Conservation (phyloP, 192 early-diverging fungal species). For the Coemansia sp. region DNA sequence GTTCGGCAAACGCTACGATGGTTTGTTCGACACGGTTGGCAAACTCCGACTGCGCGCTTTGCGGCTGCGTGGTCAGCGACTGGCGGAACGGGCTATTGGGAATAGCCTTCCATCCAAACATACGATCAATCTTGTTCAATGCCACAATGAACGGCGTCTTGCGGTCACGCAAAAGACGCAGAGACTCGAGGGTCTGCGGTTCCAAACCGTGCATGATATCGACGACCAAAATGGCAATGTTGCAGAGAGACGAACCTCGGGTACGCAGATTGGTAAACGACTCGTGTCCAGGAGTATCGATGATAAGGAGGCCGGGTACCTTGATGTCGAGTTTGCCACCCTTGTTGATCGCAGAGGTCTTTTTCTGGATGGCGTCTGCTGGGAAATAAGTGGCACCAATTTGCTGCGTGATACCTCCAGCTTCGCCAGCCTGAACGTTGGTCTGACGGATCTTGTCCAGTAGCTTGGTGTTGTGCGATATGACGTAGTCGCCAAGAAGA, state of each 20-base stretch:
- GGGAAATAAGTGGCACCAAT: constrained; percentile 99
- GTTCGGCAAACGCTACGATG: constrained; percentile 90
- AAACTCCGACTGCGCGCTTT: constrained; percentile 81
- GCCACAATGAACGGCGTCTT: constrained; percentile 99
- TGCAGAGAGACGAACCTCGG: constrained; percentile 95
- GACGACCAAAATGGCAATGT: constrained; percentile 98
- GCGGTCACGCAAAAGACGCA: constrained; percentile 84
- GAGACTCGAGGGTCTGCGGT: constrained; percentile 96
- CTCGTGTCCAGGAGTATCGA: constrained; percentile 99
- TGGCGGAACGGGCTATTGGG: constrained; percentile 81
- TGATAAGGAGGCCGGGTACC: constrained; percentile 90
- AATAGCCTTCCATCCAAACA: constrained; percentile 88
- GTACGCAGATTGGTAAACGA: constrained; percentile 96
- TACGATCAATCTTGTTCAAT: constrained; percentile 97
- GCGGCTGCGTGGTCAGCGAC: constrained; percentile 74
- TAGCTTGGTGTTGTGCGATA: constrained; percentile 86
- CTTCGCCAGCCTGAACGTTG: constrained; percentile 99
- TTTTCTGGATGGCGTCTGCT: constrained; percentile 87
- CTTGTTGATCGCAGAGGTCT: constrained; percentile 80
- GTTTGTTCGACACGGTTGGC: constrained; percentile 74
- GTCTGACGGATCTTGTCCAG: constrained; percentile 99
- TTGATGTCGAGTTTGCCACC: constrained; percentile 69
- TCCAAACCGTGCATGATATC: constrained; percentile 99
- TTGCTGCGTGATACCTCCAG: constrained; percentile 99
- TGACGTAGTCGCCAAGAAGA: constrained; percentile 54